Percentiles rank a stretch among this genome's conserved stretches.
Evolutionary conservation across 2,329 filamentous ascomycete genomes (phyloP).

Genomic region (Paracamarosporium sp.): DNA sequence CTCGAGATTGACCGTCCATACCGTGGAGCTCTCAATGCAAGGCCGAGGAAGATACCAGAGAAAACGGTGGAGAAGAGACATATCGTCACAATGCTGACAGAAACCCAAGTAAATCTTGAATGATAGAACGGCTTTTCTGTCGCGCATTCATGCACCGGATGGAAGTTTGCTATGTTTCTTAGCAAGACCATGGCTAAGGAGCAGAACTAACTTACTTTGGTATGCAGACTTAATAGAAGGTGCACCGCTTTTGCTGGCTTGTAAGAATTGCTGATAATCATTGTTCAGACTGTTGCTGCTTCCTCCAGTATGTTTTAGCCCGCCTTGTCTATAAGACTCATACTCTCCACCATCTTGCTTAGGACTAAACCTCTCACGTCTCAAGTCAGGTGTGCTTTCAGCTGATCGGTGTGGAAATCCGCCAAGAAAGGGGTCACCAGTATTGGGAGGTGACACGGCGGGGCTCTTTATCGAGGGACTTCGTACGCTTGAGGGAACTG

Average conservation of each 20-base stretch:
- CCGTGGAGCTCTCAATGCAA: conserved; percentile 67
- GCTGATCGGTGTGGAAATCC: conserved; percentile 33
- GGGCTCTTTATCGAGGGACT: conserved; percentile 29
- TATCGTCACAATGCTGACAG: conserved; percentile 47
- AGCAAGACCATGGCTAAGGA: not conserved
- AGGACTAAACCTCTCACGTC: conserved; percentile 40
- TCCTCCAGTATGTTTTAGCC: conserved; percentile 24
- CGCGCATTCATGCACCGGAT: conserved; percentile 44
- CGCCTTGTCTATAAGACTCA: conserved; percentile 35
- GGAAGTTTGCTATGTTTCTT: conserved; percentile 31
- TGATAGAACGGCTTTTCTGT: conserved; percentile 48
- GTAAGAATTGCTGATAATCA: conserved; percentile 40
- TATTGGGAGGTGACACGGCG: conserved; percentile 30
- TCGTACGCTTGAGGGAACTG: conserved; percentile 20
- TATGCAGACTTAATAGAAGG: conserved; percentile 45
- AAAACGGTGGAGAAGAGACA: conserved; percentile 70
- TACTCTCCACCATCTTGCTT: conserved; percentile 29
- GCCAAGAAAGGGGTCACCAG: conserved; percentile 36
- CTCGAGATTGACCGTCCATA: conserved; percentile 66
- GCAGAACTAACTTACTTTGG: conserved; percentile 25
- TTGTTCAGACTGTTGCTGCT: conserved; percentile 25
- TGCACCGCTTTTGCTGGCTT: conserved; percentile 26
- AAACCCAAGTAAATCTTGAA: conserved; percentile 56
- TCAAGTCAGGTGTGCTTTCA: conserved; percentile 40
- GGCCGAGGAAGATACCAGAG: conserved; percentile 70